These are phyloP conservation scores for Carpinus viminea DNA, from an alignment of 306 rosid genomes.

Conservation along the genomic window DNA sequence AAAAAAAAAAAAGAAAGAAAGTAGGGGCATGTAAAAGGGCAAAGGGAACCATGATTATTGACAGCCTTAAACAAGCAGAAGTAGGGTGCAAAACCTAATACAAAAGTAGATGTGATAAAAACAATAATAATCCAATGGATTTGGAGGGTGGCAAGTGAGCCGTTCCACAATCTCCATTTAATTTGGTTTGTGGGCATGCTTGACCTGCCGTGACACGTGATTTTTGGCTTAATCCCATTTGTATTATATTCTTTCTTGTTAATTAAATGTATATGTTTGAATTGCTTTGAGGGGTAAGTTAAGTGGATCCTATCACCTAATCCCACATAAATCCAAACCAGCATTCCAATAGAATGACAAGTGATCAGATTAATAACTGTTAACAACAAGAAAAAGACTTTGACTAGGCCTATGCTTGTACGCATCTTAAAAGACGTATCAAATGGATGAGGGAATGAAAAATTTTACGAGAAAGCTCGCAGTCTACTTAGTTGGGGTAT, in stretches of 20 bases:
- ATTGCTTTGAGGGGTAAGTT: conserved; percentile 19
- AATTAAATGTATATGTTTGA: conserved; percentile 16
- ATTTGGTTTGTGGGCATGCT: conserved; percentile 28
- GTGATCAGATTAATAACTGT: conserved; percentile 25
- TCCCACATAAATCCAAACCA: conserved; percentile 47
- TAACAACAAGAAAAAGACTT: too few relatives aligned
- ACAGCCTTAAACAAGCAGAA: too few relatives aligned
- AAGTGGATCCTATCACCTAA: conserved; percentile 44
- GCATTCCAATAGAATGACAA: conserved; percentile 48
- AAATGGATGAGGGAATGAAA: too few relatives aligned
- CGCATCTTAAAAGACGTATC: too few relatives aligned
- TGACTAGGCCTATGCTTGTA: too few relatives aligned
- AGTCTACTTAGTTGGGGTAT: too few relatives aligned
- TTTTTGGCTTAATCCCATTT: conserved; percentile 33
- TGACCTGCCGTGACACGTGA: conserved; percentile 43
- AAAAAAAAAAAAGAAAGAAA: too few relatives aligned
- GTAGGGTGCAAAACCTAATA: too few relatives aligned
- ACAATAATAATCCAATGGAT: conserved; percentile 25
- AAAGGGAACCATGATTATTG: too few relatives aligned
- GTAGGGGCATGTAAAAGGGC: too few relatives aligned
- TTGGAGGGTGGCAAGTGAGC: conserved; percentile 47
- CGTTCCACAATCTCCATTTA: conserved; percentile 40
- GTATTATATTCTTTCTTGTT: conserved; percentile 19
- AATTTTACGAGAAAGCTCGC: too few relatives aligned
- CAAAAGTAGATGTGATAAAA: too few relatives aligned